Evolutionary conservation across 768 basidiomycete species (phyloP).

Genomic region (Cyclocybe cylindracea): DNA sequence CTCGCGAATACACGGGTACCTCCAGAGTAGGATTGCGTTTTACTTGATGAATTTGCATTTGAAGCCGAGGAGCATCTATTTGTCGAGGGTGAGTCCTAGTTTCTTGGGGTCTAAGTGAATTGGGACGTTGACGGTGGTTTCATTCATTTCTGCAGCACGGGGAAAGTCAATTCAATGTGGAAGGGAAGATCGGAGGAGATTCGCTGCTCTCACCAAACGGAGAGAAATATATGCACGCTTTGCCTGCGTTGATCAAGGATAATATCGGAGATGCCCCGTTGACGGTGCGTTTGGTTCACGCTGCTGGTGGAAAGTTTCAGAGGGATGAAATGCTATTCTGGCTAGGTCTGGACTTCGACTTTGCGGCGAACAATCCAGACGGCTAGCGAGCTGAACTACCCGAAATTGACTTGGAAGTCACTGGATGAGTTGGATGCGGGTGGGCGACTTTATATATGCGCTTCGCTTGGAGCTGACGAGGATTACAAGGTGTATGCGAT

Average conservation of each 20-base stretch:
- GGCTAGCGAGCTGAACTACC: slow-evolving; percentile 75
- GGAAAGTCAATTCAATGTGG: slow-evolving; percentile 95
- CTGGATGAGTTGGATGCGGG: slow-evolving; percentile 97
- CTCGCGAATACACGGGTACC: slow-evolving; percentile 87
- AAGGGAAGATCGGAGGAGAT: slow-evolving; percentile 98
- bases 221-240: slow-evolving; percentile 78
- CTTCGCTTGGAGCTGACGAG: neutral
- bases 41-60: slow-evolving; percentile 98
- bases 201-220: slow-evolving; percentile 84
- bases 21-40: slow-evolving; percentile 96
- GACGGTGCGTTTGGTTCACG: slow-evolving; percentile 55
- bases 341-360: slow-evolving; percentile 98
- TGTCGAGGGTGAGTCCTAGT: slow-evolving; percentile 76
- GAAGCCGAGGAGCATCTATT: slow-evolving; percentile 94
- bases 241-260: slow-evolving; percentile 85
- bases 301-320: neutral
- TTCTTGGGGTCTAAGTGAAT: neutral
- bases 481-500: slow-evolving; percentile 79
- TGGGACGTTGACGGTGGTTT: slow-evolving; percentile 4
- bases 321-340: neutral
- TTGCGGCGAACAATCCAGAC: slow-evolving; percentile 92
- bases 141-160: slow-evolving; percentile 68
- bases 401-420: slow-evolving; percentile 97
- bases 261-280: slow-evolving; percentile 88
- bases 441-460: slow-evolving; percentile 12